Evolutionary conservation across 257 asterid species (phyloP), one percentile per base, ranked within the genome.

Genomic region (Hygrophila difformis): DNA sequence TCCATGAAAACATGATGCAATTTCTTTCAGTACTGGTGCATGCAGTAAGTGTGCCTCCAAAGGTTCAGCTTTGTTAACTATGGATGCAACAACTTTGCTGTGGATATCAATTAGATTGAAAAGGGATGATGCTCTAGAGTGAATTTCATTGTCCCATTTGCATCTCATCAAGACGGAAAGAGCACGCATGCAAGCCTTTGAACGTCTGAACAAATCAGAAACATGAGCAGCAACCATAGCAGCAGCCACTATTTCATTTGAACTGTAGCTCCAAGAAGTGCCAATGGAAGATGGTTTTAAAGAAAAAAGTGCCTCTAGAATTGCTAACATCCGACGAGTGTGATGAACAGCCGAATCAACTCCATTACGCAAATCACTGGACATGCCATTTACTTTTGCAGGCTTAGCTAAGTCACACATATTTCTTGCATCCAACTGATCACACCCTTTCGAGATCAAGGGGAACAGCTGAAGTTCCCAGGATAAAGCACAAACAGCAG

Each of bases 181-280:
- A 61, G 95, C 86, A 54, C 81, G 85, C 82, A 74, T 86, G 77
- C 98, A 91, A 49, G 94, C 95, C 77, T 82, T 91, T n/a, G 98
- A 91, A 21, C 64, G 77, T 73, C 92, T 68, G 69, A 91, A 91
- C 68, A 91, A 70, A 70, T 86, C 96, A 34, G 98, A 86, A 56
- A 91, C 70, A 69, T 86, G 98, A 65, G 98, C 98, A 1, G 98
- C 98, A 47, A 91, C 98, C 98, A 91, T 91, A 29, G 98, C 98
- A 39, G 96, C 98, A 58, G 96, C 98, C 65, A 91, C 98, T 35
- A 91, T 86, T 65, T 86, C 96, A 63, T 79, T 80, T 24, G 98
- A 86, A 61, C 93, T 86, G 71, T 75, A 82, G 69, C 93, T 79
- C 93, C 93, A 86, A 8, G 95, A 75, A 44, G 89, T 78, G 26